Percentiles rank a stretch among this genome's conserved stretches.
Evolutionary conservation across 2,329 filamentous ascomycete species (phyloP).

Genomic region (Triangularia verruculosa): DNA sequence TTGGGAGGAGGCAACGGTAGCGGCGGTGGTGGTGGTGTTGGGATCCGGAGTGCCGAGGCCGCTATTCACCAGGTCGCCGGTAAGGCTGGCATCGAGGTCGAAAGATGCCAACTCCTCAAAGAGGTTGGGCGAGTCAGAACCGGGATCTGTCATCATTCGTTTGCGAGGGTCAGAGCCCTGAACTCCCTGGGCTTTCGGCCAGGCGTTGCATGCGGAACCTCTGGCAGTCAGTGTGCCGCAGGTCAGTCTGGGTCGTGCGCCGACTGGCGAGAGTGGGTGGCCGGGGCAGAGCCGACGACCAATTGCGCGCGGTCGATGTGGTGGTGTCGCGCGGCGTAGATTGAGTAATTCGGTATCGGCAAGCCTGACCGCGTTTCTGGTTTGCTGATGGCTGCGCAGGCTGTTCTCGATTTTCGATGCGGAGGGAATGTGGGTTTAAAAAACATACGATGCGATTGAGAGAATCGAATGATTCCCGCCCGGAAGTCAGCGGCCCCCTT

Average conservation of each 20-base stretch:
- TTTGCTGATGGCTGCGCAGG: background rate
- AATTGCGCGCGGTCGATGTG: conserved; percentile 4
- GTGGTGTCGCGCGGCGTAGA: background rate
- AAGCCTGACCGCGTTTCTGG: background rate
- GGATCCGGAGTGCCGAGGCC: conserved; percentile 20
- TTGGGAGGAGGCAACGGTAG: conserved; percentile 15
- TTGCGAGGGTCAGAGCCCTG: conserved; percentile 8
- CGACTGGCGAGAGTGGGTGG: background rate
- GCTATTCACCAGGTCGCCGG: conserved; percentile 15
- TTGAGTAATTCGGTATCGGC: background rate
- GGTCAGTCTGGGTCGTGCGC: conserved; percentile 11
- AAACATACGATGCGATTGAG: background rate
- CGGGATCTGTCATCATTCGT: conserved; percentile 24
- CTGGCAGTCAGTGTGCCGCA: conserved; percentile 3
- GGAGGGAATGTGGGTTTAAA: conserved; percentile 4
- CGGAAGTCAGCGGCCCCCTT: background rate
- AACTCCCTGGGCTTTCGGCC: conserved; percentile 8
- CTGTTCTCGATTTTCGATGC: conserved; percentile 1
- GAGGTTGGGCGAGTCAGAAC: conserved; percentile 23
- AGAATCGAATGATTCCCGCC: background rate
- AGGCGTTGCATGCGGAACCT: conserved; percentile 26
- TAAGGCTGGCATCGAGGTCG: conserved; percentile 19
- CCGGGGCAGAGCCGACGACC: conserved; percentile 1
- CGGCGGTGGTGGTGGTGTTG: conserved; percentile 8
- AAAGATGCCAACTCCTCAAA: conserved; percentile 27